Base-by-base conservation (phyloP, 768 basidiomycete species). In the Russula olivacea region DNA sequence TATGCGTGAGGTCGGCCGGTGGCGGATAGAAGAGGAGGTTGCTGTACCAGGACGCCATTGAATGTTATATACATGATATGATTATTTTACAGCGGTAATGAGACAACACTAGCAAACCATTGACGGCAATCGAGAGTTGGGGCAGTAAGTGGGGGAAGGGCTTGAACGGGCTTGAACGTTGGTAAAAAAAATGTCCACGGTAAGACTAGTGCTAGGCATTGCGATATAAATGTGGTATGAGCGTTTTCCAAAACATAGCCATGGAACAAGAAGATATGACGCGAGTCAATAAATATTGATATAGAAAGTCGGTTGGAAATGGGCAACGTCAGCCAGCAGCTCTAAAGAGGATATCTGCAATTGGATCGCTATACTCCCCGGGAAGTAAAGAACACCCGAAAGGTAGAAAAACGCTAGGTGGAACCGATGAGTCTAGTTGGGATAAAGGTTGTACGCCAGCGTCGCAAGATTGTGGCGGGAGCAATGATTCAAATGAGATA, bases 1-100 rank as follows among this genome's bases (percentile, higher is more conserved):
- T 0, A 98, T 99, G 96, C 77, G 83, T 38, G 83, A 89, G 67
- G 93, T 99, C 0, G 97, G 96, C 0, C 77, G 79, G 58, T 99
- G 97, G 97, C 83, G 81, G 47, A 85, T 93, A 40, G 88, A 91
- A 65, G 86, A 89, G 65, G 88, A 88, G 4, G 79, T 86, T 1
- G 80, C 81, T 0, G 74, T 82, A 10, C 73, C 83, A 2, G 83
- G 81, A 43, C 76, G 86, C 61, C 88, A 89, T 73, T 88, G 72
- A 75, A 36, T 54, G 28, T 6, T 32, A 58, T 36, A 55, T 40
- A 55, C 34, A 55, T 56, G 34, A 9, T 11, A 17, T 49, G n/a
- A 2, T 49, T 12, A 55, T 32, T 19, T 51, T 28, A 10, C 19
- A 47, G 17, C 21, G 10, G 7, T 4, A 34, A n/a, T 10, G 51